Evolutionary conservation across 2,329 filamentous ascomycete species (phyloP).

Genomic region (Curvularia hawaiiensis): DNA sequence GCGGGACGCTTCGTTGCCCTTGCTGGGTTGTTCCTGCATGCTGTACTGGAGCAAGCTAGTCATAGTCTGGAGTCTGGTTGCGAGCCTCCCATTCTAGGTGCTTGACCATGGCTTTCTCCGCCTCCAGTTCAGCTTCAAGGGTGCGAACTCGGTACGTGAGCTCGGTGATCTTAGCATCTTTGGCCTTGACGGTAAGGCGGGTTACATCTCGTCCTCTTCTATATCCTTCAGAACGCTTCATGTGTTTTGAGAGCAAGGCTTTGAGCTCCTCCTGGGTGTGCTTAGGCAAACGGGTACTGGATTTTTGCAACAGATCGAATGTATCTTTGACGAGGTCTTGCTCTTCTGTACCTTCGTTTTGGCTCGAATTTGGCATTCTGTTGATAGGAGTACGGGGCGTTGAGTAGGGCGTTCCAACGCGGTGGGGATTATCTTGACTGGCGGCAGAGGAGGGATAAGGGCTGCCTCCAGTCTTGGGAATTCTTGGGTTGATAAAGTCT

Average conservation of each 20-base stretch:
- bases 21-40: background rate
- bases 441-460: constrained; percentile 26
- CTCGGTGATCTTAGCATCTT: constrained; percentile 68
- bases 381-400: constrained; percentile 30
- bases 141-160: constrained; percentile 68
- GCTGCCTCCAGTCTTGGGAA: constrained; percentile 10
- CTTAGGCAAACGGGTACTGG: constrained; percentile 46
- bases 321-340: constrained; percentile 49
- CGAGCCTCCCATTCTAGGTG: constrained; percentile 33
- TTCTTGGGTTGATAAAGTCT: constrained; percentile 23
- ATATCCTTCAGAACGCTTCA: constrained; percentile 65
- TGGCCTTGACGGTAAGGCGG: constrained; percentile 64
- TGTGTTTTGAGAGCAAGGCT: constrained; percentile 51
- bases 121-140: constrained; percentile 62
- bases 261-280: constrained; percentile 26
- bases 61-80: constrained; percentile 5
- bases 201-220: constrained; percentile 69
- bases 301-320: constrained; percentile 55
- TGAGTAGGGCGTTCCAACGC: constrained; percentile 23
- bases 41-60: background rate
- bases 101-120: constrained; percentile 52
- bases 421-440: constrained; percentile 11
- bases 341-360: constrained; percentile 31
- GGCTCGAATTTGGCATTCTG: constrained; percentile 41
- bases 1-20: background rate